These are phyloP conservation scores for Pisolithus marmoratus DNA, from an alignment of 768 basidiomycete genomes.

Conservation along the genomic window DNA sequence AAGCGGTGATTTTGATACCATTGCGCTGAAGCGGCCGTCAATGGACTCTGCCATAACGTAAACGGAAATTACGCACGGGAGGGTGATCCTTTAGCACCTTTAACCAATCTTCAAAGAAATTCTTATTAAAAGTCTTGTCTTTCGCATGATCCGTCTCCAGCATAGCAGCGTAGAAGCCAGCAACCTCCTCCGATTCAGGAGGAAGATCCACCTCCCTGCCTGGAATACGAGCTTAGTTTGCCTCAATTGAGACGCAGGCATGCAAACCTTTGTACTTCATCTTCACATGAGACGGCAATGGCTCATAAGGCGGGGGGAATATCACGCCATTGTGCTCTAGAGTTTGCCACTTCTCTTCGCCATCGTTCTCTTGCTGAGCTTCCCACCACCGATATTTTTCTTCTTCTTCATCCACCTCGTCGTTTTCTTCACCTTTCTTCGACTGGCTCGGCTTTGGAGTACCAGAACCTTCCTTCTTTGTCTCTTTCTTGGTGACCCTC, in stretches of 20 bases:
- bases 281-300: slow-evolving; percentile 75
- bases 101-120: slow-evolving; percentile 93
- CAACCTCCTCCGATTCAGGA: slow-evolving; percentile 89
- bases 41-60: slow-evolving; percentile 3
- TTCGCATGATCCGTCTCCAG: slow-evolving; percentile 89
- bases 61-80: slow-evolving; percentile 53
- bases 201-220: slow-evolving; percentile 77
- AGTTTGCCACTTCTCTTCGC: slow-evolving; percentile 87
- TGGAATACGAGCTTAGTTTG: slow-evolving; percentile 29
- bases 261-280: slow-evolving; percentile 90
- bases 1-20: slow-evolving; percentile 65
- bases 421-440: slow-evolving; percentile 57
- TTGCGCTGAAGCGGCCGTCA: slow-evolving; percentile 44
- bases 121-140: slow-evolving; percentile 84
- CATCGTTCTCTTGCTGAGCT: slow-evolving; percentile 60
- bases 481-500: slow-evolving; percentile 48
- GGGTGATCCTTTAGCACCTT: slow-evolving; percentile 73
- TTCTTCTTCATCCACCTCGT: slow-evolving; percentile 58
- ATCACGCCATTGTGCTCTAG: slow-evolving; percentile 91
- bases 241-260: slow-evolving; percentile 6
- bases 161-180: slow-evolving; percentile 91
- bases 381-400: slow-evolving; percentile 89
- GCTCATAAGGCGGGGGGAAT: slow-evolving; percentile 92
- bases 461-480: slow-evolving; percentile 39
- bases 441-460: slow-evolving; percentile 43